phyloP scores from a whole-genome alignment of 202 grass and related monocot species.

The Schoenoplectus tabernaemontani region DNA sequence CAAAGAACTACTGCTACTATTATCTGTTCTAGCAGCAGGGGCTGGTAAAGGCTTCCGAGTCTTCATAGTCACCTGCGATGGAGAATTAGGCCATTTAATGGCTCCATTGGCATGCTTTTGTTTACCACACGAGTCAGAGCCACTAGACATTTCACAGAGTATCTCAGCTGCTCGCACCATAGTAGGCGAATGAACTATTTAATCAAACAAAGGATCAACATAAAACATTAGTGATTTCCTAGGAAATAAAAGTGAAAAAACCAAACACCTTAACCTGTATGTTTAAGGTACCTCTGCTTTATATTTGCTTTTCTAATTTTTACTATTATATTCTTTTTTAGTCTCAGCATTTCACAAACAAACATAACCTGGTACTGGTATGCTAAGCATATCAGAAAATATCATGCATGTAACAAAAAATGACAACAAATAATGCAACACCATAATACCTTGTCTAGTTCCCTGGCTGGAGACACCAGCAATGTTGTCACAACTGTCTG shows the following conservation, averaged over 20 bases:
- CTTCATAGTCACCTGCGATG: conserved; percentile 64
- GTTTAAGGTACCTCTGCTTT: background rate
- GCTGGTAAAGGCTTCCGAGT: conserved; percentile 35
- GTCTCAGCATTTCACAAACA: background rate
- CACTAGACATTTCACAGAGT: conserved; percentile 58
- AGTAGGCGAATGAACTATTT: conserved; percentile 49
- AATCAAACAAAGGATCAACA: conserved; percentile 28
- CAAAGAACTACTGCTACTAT: conserved; percentile 8
- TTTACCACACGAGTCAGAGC: conserved; percentile 23
- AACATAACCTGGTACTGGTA: background rate
- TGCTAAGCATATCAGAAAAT: background rate
- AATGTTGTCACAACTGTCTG: conserved; percentile 18
- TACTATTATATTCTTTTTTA: background rate
- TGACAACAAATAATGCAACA: background rate
- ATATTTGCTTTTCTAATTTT: background rate
- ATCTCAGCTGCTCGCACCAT: conserved; percentile 58
- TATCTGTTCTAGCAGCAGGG: conserved; percentile 6
- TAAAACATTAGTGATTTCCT: conserved; percentile 15
- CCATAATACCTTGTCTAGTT: conserved; percentile 14
- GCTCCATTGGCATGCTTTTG: conserved; percentile 36
- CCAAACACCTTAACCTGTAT: background rate
- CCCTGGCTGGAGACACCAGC: conserved; percentile 15
- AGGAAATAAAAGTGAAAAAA: background rate
- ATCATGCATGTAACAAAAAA: background rate
- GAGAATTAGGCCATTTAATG: conserved; percentile 60